phyloP scores from a whole-genome alignment of 2,329 filamentous ascomycete species.

The Zymoseptoria tritici region DNA sequence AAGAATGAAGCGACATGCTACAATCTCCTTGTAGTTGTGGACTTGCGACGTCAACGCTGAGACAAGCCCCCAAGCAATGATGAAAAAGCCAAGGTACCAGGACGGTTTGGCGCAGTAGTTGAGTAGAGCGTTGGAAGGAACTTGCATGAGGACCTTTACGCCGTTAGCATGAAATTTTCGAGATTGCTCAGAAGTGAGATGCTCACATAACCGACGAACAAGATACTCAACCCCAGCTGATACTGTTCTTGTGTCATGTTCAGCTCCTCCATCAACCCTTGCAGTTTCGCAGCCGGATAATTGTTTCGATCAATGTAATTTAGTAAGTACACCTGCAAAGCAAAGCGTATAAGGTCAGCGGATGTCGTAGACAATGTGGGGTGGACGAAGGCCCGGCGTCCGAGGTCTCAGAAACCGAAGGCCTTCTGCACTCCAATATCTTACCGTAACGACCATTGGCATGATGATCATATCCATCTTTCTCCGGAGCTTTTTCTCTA shows the following conservation, averaged over 20 bases:
- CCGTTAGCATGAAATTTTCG: conserved; percentile 1
- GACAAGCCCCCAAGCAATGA: conserved; percentile 68
- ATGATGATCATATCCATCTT: conserved; percentile 66
- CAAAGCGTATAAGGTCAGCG: conserved; percentile 38
- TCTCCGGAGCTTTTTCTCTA: conserved; percentile 53
- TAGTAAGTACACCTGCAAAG: conserved; percentile 3
- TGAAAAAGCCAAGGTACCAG: conserved; percentile 61
- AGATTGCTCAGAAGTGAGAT: not conserved
- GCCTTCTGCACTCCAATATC: not conserved
- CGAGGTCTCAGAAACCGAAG: not conserved
- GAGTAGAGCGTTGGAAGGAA: conserved; percentile 65
- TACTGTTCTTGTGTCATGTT: conserved; percentile 52
- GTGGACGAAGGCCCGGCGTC: not conserved
- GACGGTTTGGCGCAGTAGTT: conserved; percentile 58
- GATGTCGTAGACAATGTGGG: not conserved
- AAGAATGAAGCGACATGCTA: conserved; percentile 50
- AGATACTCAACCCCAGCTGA: conserved; percentile 50
- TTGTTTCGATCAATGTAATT: conserved; percentile 42
- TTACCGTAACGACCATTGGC: conserved; percentile 62
- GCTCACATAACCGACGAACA: conserved; percentile 53
- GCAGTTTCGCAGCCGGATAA: conserved; percentile 59
- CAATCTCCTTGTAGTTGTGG: conserved; percentile 20
- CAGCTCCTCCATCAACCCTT: conserved; percentile 57
- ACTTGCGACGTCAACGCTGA: conserved; percentile 41
- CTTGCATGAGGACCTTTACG: conserved; percentile 29